Percentiles rank a stretch among this genome's conserved stretches.
Evolutionary conservation across 176 grass and related monocot genomes (phyloP).

Genomic region (Carex kokanica): DNA sequence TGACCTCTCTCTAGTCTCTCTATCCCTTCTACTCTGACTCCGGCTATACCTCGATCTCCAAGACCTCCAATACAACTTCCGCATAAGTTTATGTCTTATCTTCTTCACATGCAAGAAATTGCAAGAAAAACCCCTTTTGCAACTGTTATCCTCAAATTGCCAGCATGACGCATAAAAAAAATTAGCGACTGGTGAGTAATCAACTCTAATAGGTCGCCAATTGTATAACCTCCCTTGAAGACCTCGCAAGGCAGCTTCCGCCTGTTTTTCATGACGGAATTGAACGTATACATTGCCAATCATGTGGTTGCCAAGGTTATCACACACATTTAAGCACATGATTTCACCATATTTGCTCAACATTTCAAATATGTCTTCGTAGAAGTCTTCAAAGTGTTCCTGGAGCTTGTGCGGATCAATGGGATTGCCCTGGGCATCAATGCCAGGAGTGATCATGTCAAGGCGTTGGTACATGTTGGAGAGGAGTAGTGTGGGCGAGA

Average conservation of each 20-base stretch:
- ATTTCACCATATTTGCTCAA: slow-evolving; percentile 43
- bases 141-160: slow-evolving; percentile 39
- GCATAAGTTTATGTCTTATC: slow-evolving; percentile 24
- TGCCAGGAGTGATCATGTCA: slow-evolving; percentile 40
- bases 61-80: slow-evolving; percentile 25
- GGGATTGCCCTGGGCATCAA: too few relatives aligned
- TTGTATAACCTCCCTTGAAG: slow-evolving; percentile 38
- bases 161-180: slow-evolving; percentile 34
- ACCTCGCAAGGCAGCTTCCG: slow-evolving; percentile 31
- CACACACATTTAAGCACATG: slow-evolving; percentile 34
- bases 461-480: slow-evolving; percentile 45
- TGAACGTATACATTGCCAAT: slow-evolving; percentile 45
- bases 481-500: slow-evolving; percentile 35
- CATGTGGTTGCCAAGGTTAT: slow-evolving; percentile 43
- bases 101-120: slow-evolving; percentile 46
- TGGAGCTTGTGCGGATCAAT: slow-evolving; percentile 39
- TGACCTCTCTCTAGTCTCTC: too few relatives aligned
- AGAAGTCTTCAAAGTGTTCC: slow-evolving; percentile 44
- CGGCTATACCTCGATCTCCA: slow-evolving; percentile 17
- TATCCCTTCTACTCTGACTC: slow-evolving; percentile 14
- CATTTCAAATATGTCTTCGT: slow-evolving; percentile 38
- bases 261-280: slow-evolving; percentile 33
- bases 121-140: slow-evolving; percentile 42
- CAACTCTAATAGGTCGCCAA: slow-evolving; percentile 35
- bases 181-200: slow-evolving; percentile 38